A percentile compares a stretch with the other conserved stretches of the same genome.
Conservation (phyloP, 73 alveolate genomes). For the Uronychia binucleata region DNA sequence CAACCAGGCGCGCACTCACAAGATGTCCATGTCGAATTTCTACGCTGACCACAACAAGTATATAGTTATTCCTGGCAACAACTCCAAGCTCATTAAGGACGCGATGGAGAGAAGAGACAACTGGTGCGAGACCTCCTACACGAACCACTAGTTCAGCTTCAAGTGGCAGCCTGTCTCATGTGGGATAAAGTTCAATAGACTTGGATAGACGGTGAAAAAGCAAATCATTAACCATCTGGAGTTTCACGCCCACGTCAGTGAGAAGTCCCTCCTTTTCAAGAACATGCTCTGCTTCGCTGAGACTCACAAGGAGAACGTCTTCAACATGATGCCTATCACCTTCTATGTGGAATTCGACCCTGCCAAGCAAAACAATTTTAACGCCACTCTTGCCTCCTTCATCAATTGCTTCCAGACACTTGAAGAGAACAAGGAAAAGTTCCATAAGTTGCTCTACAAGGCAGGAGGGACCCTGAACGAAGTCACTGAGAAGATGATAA, state of each 20-base stretch:
- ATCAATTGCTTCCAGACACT: slow-evolving; percentile 14
- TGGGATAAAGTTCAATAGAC: slow-evolving; percentile 48
- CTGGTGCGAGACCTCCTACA: slow-evolving; percentile 36
- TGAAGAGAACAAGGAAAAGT: slow-evolving; percentile 26
- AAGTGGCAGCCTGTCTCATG: slow-evolving; percentile 52
- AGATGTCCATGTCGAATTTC: not conserved
- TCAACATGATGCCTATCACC: slow-evolving; percentile 49
- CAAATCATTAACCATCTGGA: slow-evolving; percentile 44
- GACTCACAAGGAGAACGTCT: slow-evolving; percentile 28
- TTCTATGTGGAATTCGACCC: slow-evolving; percentile 40
- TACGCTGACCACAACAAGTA: slow-evolving; percentile 32
- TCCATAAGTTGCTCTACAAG: not conserved
- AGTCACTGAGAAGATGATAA: not conserved
- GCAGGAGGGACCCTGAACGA: not conserved
- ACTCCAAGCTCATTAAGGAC: slow-evolving; percentile 28
- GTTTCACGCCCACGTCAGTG: slow-evolving; percentile 30
- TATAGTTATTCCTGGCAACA: slow-evolving; percentile 38
- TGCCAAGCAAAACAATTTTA: slow-evolving; percentile 10
- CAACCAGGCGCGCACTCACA: not conserved
- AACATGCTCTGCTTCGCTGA: slow-evolving; percentile 16
- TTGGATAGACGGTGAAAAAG: slow-evolving; percentile 5
- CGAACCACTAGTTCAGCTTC: slow-evolving; percentile 29
- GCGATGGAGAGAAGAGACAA: slow-evolving; percentile 38
- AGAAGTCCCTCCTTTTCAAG: slow-evolving; percentile 23
- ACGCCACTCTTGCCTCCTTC: slow-evolving; percentile 28